A percentile compares a stretch with the other conserved stretches of the same genome.
These are phyloP conservation scores for Massariosphaeria phaeospora DNA, from an alignment of 495 filamentous ascomycete species.

Conservation along the genomic window DNA sequence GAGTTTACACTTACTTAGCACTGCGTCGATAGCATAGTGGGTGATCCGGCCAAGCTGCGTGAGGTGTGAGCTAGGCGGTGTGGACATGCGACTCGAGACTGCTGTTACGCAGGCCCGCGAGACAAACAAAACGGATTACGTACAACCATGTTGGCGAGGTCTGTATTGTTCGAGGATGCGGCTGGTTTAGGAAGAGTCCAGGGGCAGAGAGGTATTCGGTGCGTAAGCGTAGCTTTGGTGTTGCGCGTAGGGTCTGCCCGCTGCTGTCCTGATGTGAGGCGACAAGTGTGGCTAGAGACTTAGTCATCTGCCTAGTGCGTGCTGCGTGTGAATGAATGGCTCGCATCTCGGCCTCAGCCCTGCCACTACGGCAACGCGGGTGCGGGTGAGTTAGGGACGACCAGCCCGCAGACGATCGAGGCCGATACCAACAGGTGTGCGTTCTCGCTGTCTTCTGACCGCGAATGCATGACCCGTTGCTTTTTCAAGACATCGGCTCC, in stretches of 20 bases:
- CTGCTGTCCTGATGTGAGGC: background rate
- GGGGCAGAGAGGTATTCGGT: too few species aligned
- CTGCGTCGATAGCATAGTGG: constrained; percentile 95
- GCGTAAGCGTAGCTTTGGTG: too few species aligned
- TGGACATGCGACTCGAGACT: constrained; percentile 2
- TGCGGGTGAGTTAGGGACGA: constrained; percentile 12
- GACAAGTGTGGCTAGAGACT: constrained; percentile 3
- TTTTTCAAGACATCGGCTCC: too few species aligned
- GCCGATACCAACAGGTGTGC: background rate
- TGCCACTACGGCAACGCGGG: constrained; percentile 16
- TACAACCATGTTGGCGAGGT: constrained; percentile 35
- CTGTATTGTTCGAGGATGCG: background rate
- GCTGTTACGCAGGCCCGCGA: constrained; percentile 2
- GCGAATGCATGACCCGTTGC: too few species aligned
- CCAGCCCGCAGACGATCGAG: background rate
- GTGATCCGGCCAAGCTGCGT: constrained; percentile 80
- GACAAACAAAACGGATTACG: constrained; percentile 22
- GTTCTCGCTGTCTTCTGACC: background rate
- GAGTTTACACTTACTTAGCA: constrained; percentile 61
- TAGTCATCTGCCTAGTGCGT: background rate
- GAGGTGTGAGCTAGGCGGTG: constrained; percentile 24
- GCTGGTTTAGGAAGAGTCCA: too few species aligned
- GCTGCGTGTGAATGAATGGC: constrained; percentile 1
- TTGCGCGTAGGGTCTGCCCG: too few species aligned
- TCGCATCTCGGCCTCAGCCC: constrained; percentile 5